Conservation (phyloP, 345 rosid species). For the Fremontodendron californicum region DNA sequence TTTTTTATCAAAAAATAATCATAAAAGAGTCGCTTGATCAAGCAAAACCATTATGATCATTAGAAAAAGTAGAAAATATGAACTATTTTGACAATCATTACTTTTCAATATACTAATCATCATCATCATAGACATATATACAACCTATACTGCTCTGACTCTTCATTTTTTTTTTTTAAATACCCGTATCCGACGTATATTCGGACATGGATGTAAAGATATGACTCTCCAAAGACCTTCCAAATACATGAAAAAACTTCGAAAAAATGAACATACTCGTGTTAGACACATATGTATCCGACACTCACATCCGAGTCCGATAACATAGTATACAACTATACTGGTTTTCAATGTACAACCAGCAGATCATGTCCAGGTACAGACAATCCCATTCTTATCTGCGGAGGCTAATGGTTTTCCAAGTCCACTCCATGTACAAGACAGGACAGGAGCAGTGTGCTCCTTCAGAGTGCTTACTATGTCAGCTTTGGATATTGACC, state of each 20-base stretch:
- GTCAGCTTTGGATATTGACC: constrained; percentile 74
- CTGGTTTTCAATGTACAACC: not conserved
- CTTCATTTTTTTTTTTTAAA: too few relatives aligned
- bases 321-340: not conserved
- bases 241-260: too few relatives aligned
- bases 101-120: not conserved
- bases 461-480: constrained; percentile 81
- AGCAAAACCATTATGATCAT: too few relatives aligned
- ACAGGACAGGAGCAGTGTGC: constrained; percentile 66
- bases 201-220: too few relatives aligned
- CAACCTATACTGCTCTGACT: not conserved
- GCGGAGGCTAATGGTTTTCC: constrained; percentile 93
- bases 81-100: not conserved
- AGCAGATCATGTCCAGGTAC: constrained; percentile 61
- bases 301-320: too few relatives aligned
- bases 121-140: not conserved
- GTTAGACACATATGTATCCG: too few relatives aligned
- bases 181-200: too few relatives aligned
- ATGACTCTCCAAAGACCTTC: too few relatives aligned
- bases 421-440: constrained; percentile 92
- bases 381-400: constrained; percentile 75
- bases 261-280: not conserved
- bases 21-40: too few relatives aligned
- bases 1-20: too few relatives aligned
- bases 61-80: too few relatives aligned